Evolutionary conservation across 225 moss, liverwort and hornwort genomes (phyloP).

Genomic region (Straminergon stramineum): DNA sequence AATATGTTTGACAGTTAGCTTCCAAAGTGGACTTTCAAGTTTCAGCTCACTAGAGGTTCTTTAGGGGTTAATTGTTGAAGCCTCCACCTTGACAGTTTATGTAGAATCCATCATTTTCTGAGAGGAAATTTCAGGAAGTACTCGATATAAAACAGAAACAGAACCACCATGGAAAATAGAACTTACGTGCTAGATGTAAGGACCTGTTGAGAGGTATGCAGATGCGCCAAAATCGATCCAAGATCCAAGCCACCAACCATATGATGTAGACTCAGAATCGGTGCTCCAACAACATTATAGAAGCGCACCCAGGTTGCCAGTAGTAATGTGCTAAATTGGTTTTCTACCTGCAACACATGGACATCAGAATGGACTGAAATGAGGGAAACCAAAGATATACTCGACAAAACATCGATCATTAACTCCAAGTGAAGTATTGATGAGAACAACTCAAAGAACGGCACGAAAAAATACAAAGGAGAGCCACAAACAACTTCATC

Average conservation of each 20-base stretch:
- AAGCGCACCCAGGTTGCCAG: conserved; percentile 37
- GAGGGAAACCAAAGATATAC: background rate
- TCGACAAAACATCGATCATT: background rate
- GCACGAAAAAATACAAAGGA: background rate
- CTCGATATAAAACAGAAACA: background rate
- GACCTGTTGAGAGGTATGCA: conserved; percentile 15
- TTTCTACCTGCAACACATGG: conserved; percentile 15
- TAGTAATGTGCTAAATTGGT: conserved; percentile 18
- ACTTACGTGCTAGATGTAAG: conserved; percentile 14
- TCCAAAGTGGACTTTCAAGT: background rate
- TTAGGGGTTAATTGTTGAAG: background rate
- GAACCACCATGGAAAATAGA: background rate
- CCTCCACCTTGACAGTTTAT: background rate
- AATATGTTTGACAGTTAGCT: background rate
- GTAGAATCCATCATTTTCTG: background rate
- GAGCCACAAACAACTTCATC: background rate
- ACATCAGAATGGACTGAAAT: background rate
- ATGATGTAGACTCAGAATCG: background rate
- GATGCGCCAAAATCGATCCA: conserved; percentile 14
- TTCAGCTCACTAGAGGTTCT: background rate
- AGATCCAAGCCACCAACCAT: conserved; percentile 5
- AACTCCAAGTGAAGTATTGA: background rate
- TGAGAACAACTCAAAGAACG: background rate
- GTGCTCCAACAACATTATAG: conserved; percentile 2
- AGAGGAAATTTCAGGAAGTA: background rate